These are phyloP conservation scores for Apophysomyces variabilis DNA, from an alignment of 371 early-diverging fungal genomes.

Conservation along the genomic window DNA sequence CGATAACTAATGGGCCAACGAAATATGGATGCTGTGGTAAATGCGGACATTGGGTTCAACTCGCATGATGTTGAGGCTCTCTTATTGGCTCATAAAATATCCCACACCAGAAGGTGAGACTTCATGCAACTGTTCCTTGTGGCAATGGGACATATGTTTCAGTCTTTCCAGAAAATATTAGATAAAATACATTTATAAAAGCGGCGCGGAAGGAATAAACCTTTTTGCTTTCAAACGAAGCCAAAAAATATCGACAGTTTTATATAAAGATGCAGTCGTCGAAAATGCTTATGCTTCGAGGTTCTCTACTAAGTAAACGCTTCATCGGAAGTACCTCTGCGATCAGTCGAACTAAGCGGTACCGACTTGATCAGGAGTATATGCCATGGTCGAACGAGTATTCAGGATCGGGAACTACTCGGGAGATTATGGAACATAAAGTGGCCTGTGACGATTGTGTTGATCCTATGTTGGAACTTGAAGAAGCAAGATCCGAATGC, in stretches of 20 bases:
- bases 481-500: conserved; percentile 12
- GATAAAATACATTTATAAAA: neutral
- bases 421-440: conserved; percentile 19
- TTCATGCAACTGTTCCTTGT: conserved; percentile 1
- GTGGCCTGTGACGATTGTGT: conserved; percentile 15
- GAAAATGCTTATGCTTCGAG: neutral
- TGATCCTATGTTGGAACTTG: conserved; percentile 20
- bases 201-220: neutral
- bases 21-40: no score
- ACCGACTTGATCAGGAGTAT: conserved; percentile 18
- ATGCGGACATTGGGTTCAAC: neutral
- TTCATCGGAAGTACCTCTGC: neutral
- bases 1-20: no score
- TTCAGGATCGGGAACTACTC: conserved; percentile 27
- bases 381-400: conserved; percentile 30
- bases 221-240: neutral
- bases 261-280: neutral
- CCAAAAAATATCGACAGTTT: neutral
- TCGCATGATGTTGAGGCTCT: neutral
- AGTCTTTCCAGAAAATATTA: neutral
- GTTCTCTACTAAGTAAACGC: neutral
- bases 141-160: neutral
- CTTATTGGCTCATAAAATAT: neutral
- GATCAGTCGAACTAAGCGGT: neutral
- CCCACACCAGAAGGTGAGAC: conserved; percentile 11